These are phyloP conservation scores for Excoecaria agallocha DNA, from an alignment of 345 rosid species.

Conservation along the genomic window DNA sequence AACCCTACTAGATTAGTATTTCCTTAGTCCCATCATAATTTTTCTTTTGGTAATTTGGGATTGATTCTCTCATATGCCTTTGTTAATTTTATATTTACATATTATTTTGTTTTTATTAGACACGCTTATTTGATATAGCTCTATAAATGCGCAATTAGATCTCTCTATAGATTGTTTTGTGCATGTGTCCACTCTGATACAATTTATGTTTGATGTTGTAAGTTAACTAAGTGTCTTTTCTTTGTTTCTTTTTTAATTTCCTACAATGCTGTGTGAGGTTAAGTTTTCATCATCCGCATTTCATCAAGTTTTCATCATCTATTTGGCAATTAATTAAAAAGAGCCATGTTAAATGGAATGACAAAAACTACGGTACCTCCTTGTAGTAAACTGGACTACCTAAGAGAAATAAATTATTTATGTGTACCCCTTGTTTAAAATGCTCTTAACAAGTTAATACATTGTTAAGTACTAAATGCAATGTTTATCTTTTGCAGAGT, in stretches of 20 bases:
- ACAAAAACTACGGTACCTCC: too few species aligned
- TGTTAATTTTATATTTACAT: neutral
- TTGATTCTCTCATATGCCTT: neutral
- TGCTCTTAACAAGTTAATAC: too few species aligned
- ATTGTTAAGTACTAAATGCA: too few species aligned
- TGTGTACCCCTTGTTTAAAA: too few species aligned
- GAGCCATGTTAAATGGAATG: too few species aligned
- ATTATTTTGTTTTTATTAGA: neutral
- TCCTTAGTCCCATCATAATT: conserved; percentile 25
- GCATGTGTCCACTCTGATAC: neutral
- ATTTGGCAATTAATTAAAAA: too few species aligned
- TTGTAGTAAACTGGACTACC: too few species aligned
- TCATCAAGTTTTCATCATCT: neutral
- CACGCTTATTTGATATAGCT: neutral
- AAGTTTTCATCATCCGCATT: neutral
- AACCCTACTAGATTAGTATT: too few species aligned
- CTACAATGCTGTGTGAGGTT: neutral
- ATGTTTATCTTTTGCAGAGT: too few species aligned
- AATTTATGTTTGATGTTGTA: neutral
- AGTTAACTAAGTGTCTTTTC: neutral
- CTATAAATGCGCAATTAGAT: neutral
- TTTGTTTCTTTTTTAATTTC: neutral
- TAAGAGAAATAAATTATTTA: too few species aligned
- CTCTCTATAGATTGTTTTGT: neutral
- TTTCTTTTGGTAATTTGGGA: neutral